Evolutionary conservation across 768 basidiomycete genomes (phyloP).

Genomic region (Pleurotus tuber-regium): DNA sequence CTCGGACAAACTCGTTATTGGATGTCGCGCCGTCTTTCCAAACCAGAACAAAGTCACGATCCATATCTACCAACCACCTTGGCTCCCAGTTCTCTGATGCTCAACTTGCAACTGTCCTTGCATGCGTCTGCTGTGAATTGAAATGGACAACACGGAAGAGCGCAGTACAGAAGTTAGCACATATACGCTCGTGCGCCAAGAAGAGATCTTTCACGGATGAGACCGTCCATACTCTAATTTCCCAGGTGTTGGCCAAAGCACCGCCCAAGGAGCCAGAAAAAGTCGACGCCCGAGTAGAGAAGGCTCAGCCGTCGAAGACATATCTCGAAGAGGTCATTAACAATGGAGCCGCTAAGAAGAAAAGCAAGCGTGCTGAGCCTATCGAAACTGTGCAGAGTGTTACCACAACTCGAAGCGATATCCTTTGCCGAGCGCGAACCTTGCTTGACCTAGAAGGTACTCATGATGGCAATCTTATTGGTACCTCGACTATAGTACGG

Average conservation of each 20-base stretch:
- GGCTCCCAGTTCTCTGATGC: constrained; percentile 39
- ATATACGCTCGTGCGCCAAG: constrained; percentile 68
- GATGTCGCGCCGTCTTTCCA: constrained; percentile 13
- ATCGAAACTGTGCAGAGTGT: constrained; percentile 44
- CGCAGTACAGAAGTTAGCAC: constrained; percentile 56
- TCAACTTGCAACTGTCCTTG: constrained; percentile 45
- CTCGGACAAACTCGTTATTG: background rate
- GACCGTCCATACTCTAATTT: constrained; percentile 52
- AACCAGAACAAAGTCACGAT: constrained; percentile 11
- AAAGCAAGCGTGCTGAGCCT: constrained; percentile 33
- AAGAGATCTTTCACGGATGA: constrained; percentile 52
- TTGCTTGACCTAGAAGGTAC: constrained; percentile 24
- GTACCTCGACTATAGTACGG: constrained; percentile 19
- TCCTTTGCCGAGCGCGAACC: constrained; percentile 34
- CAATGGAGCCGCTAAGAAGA: constrained; percentile 43
- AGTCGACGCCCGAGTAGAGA: constrained; percentile 14
- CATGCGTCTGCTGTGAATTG: constrained; percentile 63
- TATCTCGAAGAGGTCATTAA: constrained; percentile 52
- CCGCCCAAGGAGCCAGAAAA: constrained; percentile 21
- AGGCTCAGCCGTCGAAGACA: constrained; percentile 28
- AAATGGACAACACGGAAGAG: constrained; percentile 73
- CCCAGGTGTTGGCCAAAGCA: constrained; percentile 40
- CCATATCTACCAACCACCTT: constrained; percentile 15
- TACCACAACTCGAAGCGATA: constrained; percentile 43
- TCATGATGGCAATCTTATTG: constrained; percentile 11